phyloP scores from a whole-genome alignment of 1,284 basidiomycete species.

The Malassezia japonica region DNA sequence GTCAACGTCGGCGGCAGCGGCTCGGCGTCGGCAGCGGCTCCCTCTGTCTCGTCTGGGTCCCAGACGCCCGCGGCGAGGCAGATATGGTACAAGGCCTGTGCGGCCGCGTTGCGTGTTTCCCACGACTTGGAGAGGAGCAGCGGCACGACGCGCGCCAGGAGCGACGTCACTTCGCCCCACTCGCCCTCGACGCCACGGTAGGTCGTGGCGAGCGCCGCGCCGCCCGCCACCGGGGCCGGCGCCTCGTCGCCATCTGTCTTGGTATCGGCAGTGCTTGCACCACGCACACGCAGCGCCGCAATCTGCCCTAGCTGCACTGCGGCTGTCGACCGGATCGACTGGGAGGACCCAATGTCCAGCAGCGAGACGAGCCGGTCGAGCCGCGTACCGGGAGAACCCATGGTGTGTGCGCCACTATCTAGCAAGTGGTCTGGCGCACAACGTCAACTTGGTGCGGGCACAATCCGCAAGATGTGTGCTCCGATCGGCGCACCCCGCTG shows the following conservation, averaged over 20 bases:
- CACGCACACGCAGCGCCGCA: conserved; percentile 55
- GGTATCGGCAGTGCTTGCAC: conserved; percentile 18
- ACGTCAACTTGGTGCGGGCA: too few species aligned
- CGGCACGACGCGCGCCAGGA: conserved; percentile 62
- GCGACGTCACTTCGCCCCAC: conserved; percentile 53
- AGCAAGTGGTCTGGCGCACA: too few species aligned
- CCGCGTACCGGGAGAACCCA: conserved; percentile 35
- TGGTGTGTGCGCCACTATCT: too few species aligned
- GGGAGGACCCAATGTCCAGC: conserved; percentile 78
- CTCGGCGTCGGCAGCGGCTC: conserved; percentile 7
- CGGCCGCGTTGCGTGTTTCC: conserved; percentile 75
- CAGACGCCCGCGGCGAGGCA: conserved; percentile 73
- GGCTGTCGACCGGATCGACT: conserved; percentile 73
- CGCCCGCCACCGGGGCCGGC: conserved; percentile 19
- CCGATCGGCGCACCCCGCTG: too few species aligned
- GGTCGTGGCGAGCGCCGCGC: conserved; percentile 16
- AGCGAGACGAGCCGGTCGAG: conserved; percentile 83
- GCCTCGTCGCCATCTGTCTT: neutral
- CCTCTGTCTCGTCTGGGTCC: conserved; percentile 47
- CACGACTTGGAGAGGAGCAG: conserved; percentile 75
- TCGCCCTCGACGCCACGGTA: conserved; percentile 58
- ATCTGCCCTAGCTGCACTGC: conserved; percentile 85
- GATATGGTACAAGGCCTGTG: conserved; percentile 73
- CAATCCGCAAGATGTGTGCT: too few species aligned
- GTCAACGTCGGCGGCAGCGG: neutral